These are phyloP conservation scores for Bryoerythrophyllum caledonicum DNA, from an alignment of 225 moss, liverwort and hornwort species.

Conservation along the genomic window DNA sequence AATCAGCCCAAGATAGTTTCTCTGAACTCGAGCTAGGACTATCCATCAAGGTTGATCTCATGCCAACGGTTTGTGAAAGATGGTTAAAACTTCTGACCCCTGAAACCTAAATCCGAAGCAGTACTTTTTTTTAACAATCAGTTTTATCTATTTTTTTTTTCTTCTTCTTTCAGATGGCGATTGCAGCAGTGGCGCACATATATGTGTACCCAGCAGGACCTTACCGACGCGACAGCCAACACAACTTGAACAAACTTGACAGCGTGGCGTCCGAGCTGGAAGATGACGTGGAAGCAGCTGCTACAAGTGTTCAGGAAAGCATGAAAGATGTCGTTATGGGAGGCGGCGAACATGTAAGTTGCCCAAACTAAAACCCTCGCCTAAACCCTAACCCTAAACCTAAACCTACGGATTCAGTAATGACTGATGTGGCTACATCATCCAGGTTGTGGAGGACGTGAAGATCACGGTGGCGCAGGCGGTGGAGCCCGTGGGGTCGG, in stretches of 20 bases:
- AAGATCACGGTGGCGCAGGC: conserved; percentile 75
- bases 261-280: conserved; percentile 40
- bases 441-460: conserved; percentile 87
- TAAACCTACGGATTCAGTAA: no score
- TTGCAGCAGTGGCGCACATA: conserved; percentile 91
- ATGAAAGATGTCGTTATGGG: conserved; percentile 80
- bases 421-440: background rate
- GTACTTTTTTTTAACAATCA: no score
- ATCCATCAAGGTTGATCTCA: no score
- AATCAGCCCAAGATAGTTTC: no score
- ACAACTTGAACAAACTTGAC: conserved; percentile 38
- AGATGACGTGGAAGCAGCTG: conserved; percentile 47
- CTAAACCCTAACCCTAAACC: no score
- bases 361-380: no score
- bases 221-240: conserved; percentile 54
- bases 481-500: conserved; percentile 75
- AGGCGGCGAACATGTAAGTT: conserved; percentile 83
- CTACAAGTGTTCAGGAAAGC: conserved; percentile 79
- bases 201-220: conserved; percentile 89
- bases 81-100: no score
- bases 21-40: no score
- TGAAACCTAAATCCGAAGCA: no score
- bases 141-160: no score
- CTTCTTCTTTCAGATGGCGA: conserved; percentile 20
- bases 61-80: no score